Evolutionary conservation across 768 basidiomycete genomes (phyloP).

Genomic region (Collybiopsis luxurians): DNA sequence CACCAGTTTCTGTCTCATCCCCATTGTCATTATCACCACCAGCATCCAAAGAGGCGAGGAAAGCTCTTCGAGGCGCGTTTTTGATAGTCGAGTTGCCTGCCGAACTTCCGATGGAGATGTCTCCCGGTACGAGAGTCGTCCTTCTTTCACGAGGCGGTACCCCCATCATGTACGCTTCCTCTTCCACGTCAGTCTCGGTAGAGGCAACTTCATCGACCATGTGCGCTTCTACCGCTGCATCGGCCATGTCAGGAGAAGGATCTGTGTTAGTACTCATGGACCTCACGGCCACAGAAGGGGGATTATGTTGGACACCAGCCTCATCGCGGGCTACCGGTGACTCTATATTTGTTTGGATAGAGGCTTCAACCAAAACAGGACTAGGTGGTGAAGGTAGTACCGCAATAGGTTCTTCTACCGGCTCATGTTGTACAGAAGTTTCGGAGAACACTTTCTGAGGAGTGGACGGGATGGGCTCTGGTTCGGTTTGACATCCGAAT

Average conservation of each 20-base stretch:
- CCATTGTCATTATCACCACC: slow-evolving; percentile 27
- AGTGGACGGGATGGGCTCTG: slow-evolving; percentile 23
- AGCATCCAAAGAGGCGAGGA: slow-evolving; percentile 6
- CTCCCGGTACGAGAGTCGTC: slow-evolving; percentile 47
- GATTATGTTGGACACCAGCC: slow-evolving; percentile 46
- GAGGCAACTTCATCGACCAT: no score
- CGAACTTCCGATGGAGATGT: slow-evolving; percentile 31
- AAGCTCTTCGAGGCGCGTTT: slow-evolving; percentile 18
- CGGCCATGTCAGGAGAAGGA: slow-evolving; percentile 41
- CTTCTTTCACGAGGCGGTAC: slow-evolving; percentile 9
- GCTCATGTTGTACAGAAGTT: slow-evolving; percentile 28
- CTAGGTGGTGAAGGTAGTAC: slow-evolving; percentile 12
- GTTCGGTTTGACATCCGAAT: slow-evolving; percentile 66
- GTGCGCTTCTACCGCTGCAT: no score
- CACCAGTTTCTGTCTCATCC: slow-evolving; percentile 62
- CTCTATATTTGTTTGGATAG: slow-evolving; percentile 50
- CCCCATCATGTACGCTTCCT: background rate
- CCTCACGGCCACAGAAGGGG: slow-evolving; percentile 27
- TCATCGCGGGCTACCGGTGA: slow-evolving; percentile 38
- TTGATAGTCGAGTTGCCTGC: slow-evolving; percentile 41
- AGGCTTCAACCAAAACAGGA: slow-evolving; percentile 30
- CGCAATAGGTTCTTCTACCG: slow-evolving; percentile 16
- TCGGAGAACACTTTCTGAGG: slow-evolving; percentile 20
- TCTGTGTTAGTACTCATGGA: slow-evolving; percentile 28
- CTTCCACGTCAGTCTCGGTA: slow-evolving; percentile 10